Evolutionary conservation across 805 yeast species (phyloP).

Genomic region (Candida hungchunana): DNA sequence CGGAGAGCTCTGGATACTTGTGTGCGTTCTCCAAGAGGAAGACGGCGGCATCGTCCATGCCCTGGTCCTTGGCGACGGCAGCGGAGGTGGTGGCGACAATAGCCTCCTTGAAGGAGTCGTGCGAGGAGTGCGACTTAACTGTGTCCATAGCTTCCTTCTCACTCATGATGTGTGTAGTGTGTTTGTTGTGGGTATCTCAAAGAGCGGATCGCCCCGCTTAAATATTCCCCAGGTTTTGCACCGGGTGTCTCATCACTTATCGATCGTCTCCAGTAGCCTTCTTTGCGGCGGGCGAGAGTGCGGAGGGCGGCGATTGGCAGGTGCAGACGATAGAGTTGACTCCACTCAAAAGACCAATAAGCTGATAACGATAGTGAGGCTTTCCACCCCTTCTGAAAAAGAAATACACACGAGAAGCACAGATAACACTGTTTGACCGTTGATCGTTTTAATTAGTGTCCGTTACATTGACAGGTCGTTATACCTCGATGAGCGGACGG

Average conservation of each 20-base stretch:
- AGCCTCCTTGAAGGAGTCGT: constrained; percentile 8
- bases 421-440: too few species aligned
- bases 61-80: constrained; percentile 4
- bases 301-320: constrained; percentile 1
- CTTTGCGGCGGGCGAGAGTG: not conserved
- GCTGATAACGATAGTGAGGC: too few species aligned
- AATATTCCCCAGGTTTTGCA: constrained; percentile 3
- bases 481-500: too few species aligned
- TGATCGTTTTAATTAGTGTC: too few species aligned
- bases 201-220: not conserved
- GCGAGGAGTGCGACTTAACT: constrained; percentile 9
- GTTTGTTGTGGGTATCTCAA: not conserved
- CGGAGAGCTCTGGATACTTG: constrained; percentile 23
- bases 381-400: too few species aligned
- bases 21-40: constrained; percentile 25
- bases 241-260: not conserved
- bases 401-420: too few species aligned
- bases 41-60: constrained; percentile 25
- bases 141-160: constrained; percentile 6
- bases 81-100: constrained; percentile 5
- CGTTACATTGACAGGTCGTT: too few species aligned
- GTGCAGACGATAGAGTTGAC: constrained; percentile 4
- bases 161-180: too few species aligned
- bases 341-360: too few species aligned
- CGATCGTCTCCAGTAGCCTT: constrained; percentile 2